A percentile compares a stretch with the other conserved stretches of the same genome.
Evolutionary conservation across 352 stramenopile genomes (phyloP).

Genomic region (Thalassiosira allenii): DNA sequence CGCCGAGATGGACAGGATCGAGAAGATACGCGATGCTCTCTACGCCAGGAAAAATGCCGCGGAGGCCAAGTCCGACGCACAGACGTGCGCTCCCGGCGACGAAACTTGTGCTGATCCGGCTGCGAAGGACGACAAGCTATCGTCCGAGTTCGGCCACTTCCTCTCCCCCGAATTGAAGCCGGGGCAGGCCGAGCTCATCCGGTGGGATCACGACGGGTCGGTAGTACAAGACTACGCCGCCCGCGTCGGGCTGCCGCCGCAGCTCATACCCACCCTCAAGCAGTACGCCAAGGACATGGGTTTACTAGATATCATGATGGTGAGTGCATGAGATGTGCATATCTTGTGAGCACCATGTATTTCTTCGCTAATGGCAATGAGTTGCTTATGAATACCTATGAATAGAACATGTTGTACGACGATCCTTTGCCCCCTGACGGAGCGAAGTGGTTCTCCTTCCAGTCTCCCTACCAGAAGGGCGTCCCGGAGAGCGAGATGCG

Average conservation of each 20-base stretch:
- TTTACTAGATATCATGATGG: constrained; percentile 57
- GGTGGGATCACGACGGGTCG: constrained; percentile 23
- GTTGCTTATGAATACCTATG: neutral
- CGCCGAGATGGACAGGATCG: constrained; percentile 37
- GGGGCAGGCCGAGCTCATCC: constrained; percentile 24
- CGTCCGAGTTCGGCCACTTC: constrained; percentile 53
- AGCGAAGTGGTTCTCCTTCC: constrained; percentile 50
- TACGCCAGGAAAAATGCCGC: neutral
- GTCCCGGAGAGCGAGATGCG: constrained; percentile 5
- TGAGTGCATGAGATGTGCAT: constrained; percentile 45
- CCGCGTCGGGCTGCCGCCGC: constrained; percentile 36
- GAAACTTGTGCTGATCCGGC: constrained; percentile 1
- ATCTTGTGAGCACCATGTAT: neutral
- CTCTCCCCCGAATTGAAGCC: constrained; percentile 20
- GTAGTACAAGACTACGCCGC: constrained; percentile 36
- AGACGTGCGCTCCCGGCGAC: constrained; percentile 14
- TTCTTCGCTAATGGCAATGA: constrained; percentile 6
- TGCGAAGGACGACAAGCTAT: constrained; percentile 6
- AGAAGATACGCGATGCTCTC: constrained; percentile 32
- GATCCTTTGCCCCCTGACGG: constrained; percentile 51
- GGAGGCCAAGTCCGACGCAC: neutral
- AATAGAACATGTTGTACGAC: constrained; percentile 60
- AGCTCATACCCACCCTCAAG: constrained; percentile 35
- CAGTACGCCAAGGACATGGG: constrained; percentile 45
- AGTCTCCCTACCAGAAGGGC: constrained; percentile 37